Evolutionary conservation across 2,329 filamentous ascomycete genomes (phyloP), one percentile per base, ranked within the genome.

Genomic region (Aspergillus novofumigatus): DNA sequence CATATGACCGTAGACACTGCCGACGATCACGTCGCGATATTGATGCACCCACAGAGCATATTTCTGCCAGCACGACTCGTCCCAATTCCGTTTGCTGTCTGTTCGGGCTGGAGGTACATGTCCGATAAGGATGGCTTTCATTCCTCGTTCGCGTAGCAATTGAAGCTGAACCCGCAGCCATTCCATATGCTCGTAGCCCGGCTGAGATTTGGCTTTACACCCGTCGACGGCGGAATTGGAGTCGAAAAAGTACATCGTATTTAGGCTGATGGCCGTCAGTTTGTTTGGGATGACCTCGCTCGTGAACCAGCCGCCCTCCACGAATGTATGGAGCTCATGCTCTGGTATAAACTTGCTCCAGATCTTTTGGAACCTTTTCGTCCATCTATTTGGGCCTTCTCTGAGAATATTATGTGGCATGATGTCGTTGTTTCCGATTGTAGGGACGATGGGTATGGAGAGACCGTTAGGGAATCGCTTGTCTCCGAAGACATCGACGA

Each of bases 41-140:
- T 95, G 91, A 64, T 86, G 84, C 67, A 93, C 78, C 91, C 92
- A 97, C 3, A 97, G 78, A 0, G 91, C 89, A 74, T 96, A 99
- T 72, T 96, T 97, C 72, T 97, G 93, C 92, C 93, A 99, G 77
- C 94, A 99, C 0, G 90, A 92, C 79, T 97, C 93, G 64, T 97
- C 92, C 94, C 94, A 99, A 60, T 86, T 86, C 67, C 86, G 84
- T 79, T 97, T 97, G 75, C 86, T 88, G 38, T 86, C 82, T 1
- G 92, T 94, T 59, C 92, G 83, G 1, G 92, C 93, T 0, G 94
- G 94, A 1, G 94, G 92, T 3, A 99, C 92, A 73, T 99, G 94
- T 2, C 94, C 93, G 66, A 90, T 95, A 53, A 99, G 77, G 53
- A 99, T 96, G 14, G 89, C 94, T 77, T 97, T 97, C 86, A 97